Evolutionary conservation across 139 green algal genomes (phyloP).

Genomic region (Penium margaritaceum): DNA sequence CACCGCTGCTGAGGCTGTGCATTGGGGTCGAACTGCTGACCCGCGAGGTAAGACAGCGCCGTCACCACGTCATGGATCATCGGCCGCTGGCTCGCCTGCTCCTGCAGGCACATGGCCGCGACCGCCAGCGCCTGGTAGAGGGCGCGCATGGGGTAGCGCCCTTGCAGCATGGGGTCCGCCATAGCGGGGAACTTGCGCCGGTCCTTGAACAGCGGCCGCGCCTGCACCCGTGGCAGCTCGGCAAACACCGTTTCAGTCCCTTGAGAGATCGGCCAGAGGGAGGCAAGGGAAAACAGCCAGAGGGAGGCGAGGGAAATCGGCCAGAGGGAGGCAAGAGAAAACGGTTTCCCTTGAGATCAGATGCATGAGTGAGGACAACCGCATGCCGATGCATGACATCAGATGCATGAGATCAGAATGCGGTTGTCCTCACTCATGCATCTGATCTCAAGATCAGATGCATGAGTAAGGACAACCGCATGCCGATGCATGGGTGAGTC

Average conservation of each 20-base stretch:
- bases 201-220: conserved; percentile 43
- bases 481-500: neutral
- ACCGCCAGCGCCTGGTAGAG: conserved; percentile 42
- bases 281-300: neutral
- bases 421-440: neutral
- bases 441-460: neutral
- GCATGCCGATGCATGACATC: neutral
- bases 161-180: conserved; percentile 39
- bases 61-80: conserved; percentile 40
- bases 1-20: no score
- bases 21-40: conserved; percentile 31
- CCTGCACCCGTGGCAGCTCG: no score
- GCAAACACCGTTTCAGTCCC: no score
- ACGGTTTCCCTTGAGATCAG: neutral
- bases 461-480: neutral
- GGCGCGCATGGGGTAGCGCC: conserved; percentile 40
- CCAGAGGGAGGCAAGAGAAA: neutral
- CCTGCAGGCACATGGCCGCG: conserved; percentile 46
- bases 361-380: neutral
- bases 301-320: neutral
- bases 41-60: conserved; percentile 37
- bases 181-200: conserved; percentile 40
- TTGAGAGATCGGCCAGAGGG: no score
- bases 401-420: no score
- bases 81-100: conserved; percentile 21